These are phyloP conservation scores for Centella asiatica DNA, from an alignment of 129 eudicot genomes.

Conservation along the genomic window DNA sequence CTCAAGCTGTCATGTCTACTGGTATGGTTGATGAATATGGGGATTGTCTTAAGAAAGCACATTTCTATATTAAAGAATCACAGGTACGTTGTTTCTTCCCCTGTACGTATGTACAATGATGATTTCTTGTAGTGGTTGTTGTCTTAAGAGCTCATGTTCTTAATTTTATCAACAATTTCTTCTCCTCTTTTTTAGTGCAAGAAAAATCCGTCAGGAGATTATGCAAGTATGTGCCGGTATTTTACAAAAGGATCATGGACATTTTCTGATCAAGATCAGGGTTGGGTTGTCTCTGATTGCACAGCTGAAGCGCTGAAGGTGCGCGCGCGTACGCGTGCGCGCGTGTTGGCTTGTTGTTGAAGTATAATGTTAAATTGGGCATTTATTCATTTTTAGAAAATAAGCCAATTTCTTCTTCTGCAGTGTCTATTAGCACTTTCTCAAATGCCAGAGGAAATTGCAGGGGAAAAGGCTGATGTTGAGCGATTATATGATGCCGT, in stretches of 20 bases:
- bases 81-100: too few relatives aligned
- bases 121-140: too few relatives aligned
- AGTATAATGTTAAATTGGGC: not conserved
- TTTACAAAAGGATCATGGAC: constrained; percentile 71
- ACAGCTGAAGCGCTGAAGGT: constrained; percentile 57
- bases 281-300: constrained; percentile 72
- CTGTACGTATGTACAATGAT: too few relatives aligned
- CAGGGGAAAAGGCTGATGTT: constrained; percentile 40
- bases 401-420: not conserved
- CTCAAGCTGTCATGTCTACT: constrained; percentile 48
- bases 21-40: constrained; percentile 65
- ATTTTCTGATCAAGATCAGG: constrained; percentile 65
- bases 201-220: constrained; percentile 45
- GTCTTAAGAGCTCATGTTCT: too few relatives aligned
- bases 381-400: not conserved
- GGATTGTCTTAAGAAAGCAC: constrained; percentile 50
- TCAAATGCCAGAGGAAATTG: constrained; percentile 38
- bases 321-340: too few relatives aligned
- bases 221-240: constrained; percentile 39
- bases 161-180: too few relatives aligned
- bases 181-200: constrained; percentile 27
- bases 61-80: constrained; percentile 49
- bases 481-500: constrained; percentile 46
- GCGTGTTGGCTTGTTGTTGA: too few relatives aligned
- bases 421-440: constrained; percentile 51